A percentile compares a stretch with the other conserved stretches of the same genome.
Evolutionary conservation across 768 basidiomycete genomes (phyloP).

Genomic region (Trametes meyenii): DNA sequence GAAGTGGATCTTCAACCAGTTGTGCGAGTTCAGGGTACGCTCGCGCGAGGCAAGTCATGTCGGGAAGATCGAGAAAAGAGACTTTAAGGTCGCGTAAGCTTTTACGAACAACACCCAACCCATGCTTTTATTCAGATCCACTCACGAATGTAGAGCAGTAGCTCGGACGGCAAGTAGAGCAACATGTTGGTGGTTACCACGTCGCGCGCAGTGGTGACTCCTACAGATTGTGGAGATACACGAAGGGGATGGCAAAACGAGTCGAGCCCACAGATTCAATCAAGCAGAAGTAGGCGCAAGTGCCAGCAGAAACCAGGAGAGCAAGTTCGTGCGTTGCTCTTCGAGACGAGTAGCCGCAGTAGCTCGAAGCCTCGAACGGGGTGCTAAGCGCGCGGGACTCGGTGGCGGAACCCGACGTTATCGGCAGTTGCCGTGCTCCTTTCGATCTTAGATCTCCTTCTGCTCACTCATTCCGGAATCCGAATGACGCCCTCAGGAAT

Average conservation of each 20-base stretch:
- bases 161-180: too few relatives aligned
- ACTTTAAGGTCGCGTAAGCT: slow-evolving; percentile 41
- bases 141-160: too few relatives aligned
- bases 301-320: not conserved
- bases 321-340: slow-evolving; percentile 1
- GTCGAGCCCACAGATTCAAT: not conserved
- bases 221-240: too few relatives aligned
- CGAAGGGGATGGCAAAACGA: too few relatives aligned
- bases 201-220: too few relatives aligned
- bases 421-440: slow-evolving; percentile 7
- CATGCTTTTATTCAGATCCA: too few relatives aligned
- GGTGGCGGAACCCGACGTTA: slow-evolving; percentile 11
- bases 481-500: too few relatives aligned
- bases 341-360: slow-evolving; percentile 10
- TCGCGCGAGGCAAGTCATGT: slow-evolving; percentile 57
- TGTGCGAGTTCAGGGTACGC: slow-evolving; percentile 49
- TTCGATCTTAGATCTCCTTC: not conserved
- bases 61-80: slow-evolving; percentile 74
- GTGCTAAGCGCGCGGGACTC: not conserved
- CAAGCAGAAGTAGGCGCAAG: not conserved
- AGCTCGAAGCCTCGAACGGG: not conserved
- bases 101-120: too few relatives aligned
- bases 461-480: too few relatives aligned
- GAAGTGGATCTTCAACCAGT: slow-evolving; percentile 61
- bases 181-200: too few relatives aligned